Evolutionary conservation across 2,329 filamentous ascomycete genomes (phyloP).

Genomic region (Cladophialophora immunda): DNA sequence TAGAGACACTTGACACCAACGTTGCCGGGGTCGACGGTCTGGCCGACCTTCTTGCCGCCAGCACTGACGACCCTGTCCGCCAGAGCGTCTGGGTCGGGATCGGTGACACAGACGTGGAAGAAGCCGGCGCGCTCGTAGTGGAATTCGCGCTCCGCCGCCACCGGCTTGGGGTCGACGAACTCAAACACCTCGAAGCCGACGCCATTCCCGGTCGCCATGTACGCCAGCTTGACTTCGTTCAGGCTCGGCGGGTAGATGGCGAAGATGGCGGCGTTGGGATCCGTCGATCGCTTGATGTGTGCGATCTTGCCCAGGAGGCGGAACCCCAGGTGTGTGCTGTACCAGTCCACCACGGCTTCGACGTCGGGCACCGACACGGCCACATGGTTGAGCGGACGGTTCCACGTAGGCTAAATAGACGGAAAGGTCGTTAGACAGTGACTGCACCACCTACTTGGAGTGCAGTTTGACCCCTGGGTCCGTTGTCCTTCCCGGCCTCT

Average conservation of each 20-base stretch:
- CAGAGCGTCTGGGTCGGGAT: constrained; percentile 44
- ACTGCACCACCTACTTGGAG: not conserved
- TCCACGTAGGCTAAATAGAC: not conserved
- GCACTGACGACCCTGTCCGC: constrained; percentile 41
- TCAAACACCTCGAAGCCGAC: constrained; percentile 49
- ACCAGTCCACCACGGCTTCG: constrained; percentile 27
- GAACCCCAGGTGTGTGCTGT: constrained; percentile 24
- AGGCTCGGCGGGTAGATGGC: constrained; percentile 44
- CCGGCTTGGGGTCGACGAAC: constrained; percentile 43
- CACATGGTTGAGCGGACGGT: constrained; percentile 28
- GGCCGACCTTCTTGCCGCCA: constrained; percentile 45
- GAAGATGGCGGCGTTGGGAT: constrained; percentile 55
- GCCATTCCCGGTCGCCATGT: constrained; percentile 45
- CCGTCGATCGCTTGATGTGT: constrained; percentile 47
- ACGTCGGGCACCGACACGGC: constrained; percentile 25
- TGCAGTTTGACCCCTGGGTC: not conserved
- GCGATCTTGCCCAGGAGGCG: constrained; percentile 41
- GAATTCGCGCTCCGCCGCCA: constrained; percentile 31
- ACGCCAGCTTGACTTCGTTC: constrained; percentile 45
- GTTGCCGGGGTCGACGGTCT: constrained; percentile 23
- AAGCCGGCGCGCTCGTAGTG: constrained; percentile 46
- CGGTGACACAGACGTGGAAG: constrained; percentile 48
- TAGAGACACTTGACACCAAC: constrained; percentile 18
- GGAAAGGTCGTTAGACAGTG: constrained; percentile 7
- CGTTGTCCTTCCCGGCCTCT: not conserved